Evolutionary conservation across 441 rosid species (phyloP).

Genomic region (Melastoma candidum): DNA sequence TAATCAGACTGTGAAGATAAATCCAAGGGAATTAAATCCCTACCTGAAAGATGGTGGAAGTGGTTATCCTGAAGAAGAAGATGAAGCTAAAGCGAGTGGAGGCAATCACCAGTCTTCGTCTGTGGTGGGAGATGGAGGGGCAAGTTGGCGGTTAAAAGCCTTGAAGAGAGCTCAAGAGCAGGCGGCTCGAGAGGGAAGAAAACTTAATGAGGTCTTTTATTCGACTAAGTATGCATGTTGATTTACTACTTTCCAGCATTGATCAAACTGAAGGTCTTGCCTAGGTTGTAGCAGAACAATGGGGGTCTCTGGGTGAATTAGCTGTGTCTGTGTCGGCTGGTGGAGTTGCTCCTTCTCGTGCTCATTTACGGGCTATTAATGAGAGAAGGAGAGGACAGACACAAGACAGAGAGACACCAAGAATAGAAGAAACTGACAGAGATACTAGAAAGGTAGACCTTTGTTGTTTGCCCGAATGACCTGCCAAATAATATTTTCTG

Average conservation of each 20-base stretch:
- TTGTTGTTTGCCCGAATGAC: background rate
- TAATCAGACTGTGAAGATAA: conserved; percentile 31
- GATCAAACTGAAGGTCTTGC: background rate
- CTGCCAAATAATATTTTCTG: no score
- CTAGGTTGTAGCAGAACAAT: conserved; percentile 73
- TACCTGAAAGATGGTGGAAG: conserved; percentile 56
- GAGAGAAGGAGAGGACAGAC: conserved; percentile 37
- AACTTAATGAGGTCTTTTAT: conserved; percentile 44
- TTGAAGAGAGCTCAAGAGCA: conserved; percentile 83
- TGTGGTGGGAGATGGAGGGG: conserved; percentile 88
- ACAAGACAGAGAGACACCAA: conserved; percentile 21
- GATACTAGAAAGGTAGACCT: conserved; percentile 39
- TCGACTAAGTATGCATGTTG: conserved; percentile 1
- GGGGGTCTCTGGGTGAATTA: conserved; percentile 71
- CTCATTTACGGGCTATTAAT: conserved; percentile 74
- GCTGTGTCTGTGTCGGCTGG: conserved; percentile 60
- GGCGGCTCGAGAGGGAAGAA: conserved; percentile 73
- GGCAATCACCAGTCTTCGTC: conserved; percentile 40
- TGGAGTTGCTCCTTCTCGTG: conserved; percentile 67
- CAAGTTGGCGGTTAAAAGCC: conserved; percentile 90
- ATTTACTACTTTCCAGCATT: background rate
- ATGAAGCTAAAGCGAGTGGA: conserved; percentile 26
- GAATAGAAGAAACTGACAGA: conserved; percentile 27
- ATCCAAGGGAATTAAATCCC: conserved; percentile 83
- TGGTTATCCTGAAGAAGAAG: conserved; percentile 51